Conservation (phyloP, 1,284 basidiomycete species). For the Exobasidium rhododendri region DNA sequence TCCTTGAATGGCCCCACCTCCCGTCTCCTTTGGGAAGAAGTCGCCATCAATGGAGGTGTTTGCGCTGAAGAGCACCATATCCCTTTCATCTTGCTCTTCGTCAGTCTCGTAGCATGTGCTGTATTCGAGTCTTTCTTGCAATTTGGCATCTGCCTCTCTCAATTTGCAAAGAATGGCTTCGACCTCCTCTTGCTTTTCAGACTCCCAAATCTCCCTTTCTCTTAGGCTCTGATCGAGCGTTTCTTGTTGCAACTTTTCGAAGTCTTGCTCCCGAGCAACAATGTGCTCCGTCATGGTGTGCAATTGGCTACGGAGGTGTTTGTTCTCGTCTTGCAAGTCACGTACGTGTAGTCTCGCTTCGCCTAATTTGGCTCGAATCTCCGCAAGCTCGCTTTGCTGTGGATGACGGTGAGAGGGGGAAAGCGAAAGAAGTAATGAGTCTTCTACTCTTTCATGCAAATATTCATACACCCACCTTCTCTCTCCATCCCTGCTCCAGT, state of each 20-base stretch:
- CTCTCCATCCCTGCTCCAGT: background rate
- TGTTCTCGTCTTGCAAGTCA: slow-evolving; percentile 13
- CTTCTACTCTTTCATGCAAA: no score
- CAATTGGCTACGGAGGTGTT: slow-evolving; percentile 8
- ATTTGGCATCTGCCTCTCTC: background rate
- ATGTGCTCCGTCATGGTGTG: background rate
- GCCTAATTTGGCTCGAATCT: background rate
- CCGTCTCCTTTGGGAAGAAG: background rate
- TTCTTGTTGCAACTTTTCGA: slow-evolving; percentile 1
- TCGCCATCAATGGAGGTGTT: background rate
- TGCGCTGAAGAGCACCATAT: background rate
- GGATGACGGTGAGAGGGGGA: background rate
- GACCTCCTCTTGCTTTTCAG: background rate
- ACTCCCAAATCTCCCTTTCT: background rate
- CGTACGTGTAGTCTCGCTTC: background rate
- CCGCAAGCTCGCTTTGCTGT: slow-evolving; percentile 1
- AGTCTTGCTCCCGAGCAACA: background rate
- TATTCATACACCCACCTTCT: background rate
- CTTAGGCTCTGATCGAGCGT: background rate
- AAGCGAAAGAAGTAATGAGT: background rate
- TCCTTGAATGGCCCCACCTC: background rate
- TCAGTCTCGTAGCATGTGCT: background rate
- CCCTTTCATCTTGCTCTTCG: background rate
- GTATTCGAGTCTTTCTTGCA: background rate
- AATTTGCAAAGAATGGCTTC: background rate